Evolutionary conservation across 2,329 filamentous ascomycete genomes (phyloP), one percentile per base, ranked within the genome.

Genomic region (Ceratocystiopsis sp.): DNA sequence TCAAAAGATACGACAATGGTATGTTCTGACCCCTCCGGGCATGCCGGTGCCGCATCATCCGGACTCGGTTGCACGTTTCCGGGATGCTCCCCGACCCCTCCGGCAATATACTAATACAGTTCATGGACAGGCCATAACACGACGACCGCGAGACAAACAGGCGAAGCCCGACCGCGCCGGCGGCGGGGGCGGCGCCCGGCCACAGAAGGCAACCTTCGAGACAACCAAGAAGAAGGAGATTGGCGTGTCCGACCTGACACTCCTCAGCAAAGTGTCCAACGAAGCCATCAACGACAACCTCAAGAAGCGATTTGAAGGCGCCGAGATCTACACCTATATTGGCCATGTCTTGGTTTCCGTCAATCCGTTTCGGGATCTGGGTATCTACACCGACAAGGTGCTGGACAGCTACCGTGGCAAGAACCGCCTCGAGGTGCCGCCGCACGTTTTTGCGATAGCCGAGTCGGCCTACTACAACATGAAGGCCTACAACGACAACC

Each of bases 281-380:
- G 91, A 98, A 62, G 87, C 89, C 48, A 98, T 98, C 69, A 98
- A 98, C 66, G 91, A 96, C 45, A 98, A 98, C 61, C 61, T 98
- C 61, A 94, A 95, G 71, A 93, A 96, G 68, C 79, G 91, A 49
- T 98, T 98, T 63, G 85, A 96, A 59, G 87, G 89, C 70, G 80
- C 73, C 61, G 89, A 98, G 65, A 98, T 98, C 61, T 98, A 98
- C 68, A 98, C 91, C 57, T 98, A 98, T 63, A 98, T 98, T 60
- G 91, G 91, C 66, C 89, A 96, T 80, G 91, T 98, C 63, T 64
- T 98, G 72, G 91, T 98, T 53, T 96, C 91, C 35, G 91, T 98
- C 61, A 98, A 98, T 63, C 91, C 91, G 34, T 98, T 98, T 63
- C 79, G 85, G 59, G 91, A 98, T 59, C 71, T 94, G 67, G 91